A percentile compares a stretch with the other conserved stretches of the same genome.
Conservation (phyloP, 2,329 filamentous ascomycete species). For the Colletotrichum tabaci region DNA sequence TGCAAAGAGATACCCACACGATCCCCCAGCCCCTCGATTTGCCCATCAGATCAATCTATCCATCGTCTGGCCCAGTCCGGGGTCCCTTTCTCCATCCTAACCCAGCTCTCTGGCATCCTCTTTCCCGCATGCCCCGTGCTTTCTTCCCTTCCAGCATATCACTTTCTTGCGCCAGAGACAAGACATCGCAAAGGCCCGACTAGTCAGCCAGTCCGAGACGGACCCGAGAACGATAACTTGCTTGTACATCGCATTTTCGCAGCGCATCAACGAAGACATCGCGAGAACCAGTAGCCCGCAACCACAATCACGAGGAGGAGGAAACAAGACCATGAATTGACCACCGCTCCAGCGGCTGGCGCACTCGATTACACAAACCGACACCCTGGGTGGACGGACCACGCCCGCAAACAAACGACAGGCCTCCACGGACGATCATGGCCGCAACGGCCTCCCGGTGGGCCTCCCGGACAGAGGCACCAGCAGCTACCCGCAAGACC, state of each 20-base stretch:
- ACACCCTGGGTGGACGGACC: slow-evolving; percentile 20
- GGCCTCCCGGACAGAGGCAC: slow-evolving; percentile 1
- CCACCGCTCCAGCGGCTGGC: slow-evolving; percentile 36
- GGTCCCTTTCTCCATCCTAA: slow-evolving; percentile 37
- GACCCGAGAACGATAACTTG: not conserved
- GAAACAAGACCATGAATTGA: slow-evolving; percentile 31
- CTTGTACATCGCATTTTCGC: not conserved
- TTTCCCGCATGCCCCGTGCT: slow-evolving; percentile 40
- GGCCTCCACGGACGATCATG: slow-evolving; percentile 12
- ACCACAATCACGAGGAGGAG: not conserved
- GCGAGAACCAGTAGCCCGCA: not conserved
- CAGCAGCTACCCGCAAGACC: slow-evolving; percentile 18
- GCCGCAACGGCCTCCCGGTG: slow-evolving; percentile 1
- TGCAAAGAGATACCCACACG: not conserved
- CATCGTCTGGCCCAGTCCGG: not conserved
- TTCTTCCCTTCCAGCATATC: slow-evolving; percentile 27
- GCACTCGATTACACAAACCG: slow-evolving; percentile 30
- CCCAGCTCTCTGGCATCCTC: slow-evolving; percentile 34
- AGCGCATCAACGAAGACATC: not conserved
- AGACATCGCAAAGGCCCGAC: slow-evolving; percentile 9
- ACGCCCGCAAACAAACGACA: slow-evolving; percentile 16
- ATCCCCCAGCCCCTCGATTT: slow-evolving; percentile 39
- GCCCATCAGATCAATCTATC: slow-evolving; percentile 32
- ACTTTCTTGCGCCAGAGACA: not conserved
- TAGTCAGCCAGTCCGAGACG: slow-evolving; percentile 4